Conservation (phyloP, 2,329 filamentous ascomycete species). For the Cordyceps militaris region DNA sequence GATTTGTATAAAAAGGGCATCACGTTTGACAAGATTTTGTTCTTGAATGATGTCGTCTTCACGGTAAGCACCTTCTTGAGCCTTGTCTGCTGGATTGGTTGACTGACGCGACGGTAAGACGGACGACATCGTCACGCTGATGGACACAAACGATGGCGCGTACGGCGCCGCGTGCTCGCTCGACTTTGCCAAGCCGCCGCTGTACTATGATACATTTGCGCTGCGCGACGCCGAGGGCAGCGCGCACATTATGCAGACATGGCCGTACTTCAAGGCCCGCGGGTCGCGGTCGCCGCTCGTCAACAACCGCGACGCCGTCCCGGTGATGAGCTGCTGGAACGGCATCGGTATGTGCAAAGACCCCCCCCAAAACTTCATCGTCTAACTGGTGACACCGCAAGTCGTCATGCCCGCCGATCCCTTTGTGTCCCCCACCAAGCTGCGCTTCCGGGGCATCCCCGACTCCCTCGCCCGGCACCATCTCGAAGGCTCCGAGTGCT, state of each 20-base stretch:
- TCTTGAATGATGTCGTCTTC: slow-evolving; percentile 58
- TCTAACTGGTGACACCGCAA: no score
- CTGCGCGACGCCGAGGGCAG: slow-evolving; percentile 47
- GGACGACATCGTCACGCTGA: slow-evolving; percentile 47
- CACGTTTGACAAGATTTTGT: slow-evolving; percentile 52
- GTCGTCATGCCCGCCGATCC: slow-evolving; percentile 47
- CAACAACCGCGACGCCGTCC: slow-evolving; percentile 37
- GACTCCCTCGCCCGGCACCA: slow-evolving; percentile 56
- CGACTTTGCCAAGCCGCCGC: slow-evolving; percentile 48
- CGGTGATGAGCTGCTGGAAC: slow-evolving; percentile 40
- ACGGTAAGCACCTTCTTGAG: slow-evolving; percentile 32
- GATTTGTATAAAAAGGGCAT: slow-evolving; percentile 42
- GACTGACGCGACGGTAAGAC: slow-evolving; percentile 28
- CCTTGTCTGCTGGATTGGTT: background rate
- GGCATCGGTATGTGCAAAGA: slow-evolving; percentile 28
- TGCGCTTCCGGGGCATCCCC: slow-evolving; percentile 57
- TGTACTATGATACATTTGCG: slow-evolving; percentile 58
- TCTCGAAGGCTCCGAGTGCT: slow-evolving; percentile 73
- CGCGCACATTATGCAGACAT: slow-evolving; percentile 45
- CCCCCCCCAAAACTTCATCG: background rate
- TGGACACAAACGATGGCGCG: slow-evolving; percentile 49
- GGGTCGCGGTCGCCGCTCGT: slow-evolving; percentile 48
- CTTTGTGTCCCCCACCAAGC: slow-evolving; percentile 38
- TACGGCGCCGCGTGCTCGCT: slow-evolving; percentile 58
- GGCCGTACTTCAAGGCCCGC: slow-evolving; percentile 51